Evolutionary conservation across 768 basidiomycete genomes (phyloP).

Genomic region (Phaeotremella fagi): DNA sequence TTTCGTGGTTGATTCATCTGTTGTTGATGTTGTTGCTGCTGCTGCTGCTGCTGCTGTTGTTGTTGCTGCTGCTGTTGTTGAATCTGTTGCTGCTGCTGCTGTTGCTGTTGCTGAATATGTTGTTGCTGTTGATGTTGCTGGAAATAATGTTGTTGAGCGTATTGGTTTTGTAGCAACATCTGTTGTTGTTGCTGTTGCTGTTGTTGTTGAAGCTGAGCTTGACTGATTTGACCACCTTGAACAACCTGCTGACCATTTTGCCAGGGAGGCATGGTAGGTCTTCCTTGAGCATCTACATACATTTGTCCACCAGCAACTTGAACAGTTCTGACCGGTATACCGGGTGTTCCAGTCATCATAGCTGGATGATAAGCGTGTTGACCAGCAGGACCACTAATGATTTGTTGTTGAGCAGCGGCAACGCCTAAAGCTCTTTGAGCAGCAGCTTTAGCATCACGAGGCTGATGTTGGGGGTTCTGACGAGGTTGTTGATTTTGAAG

Average conservation of each 20-base stretch:
- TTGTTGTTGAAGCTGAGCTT: constrained; percentile 53
- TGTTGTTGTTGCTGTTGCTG: constrained; percentile 14
- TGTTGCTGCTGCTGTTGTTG: constrained; percentile 1
- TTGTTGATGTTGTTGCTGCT: neutral
- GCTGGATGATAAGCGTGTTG: no score
- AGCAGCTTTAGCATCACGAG: neutral
- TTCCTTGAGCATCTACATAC: neutral
- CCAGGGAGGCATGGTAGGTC: neutral
- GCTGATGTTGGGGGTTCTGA: neutral
- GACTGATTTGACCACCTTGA: constrained; percentile 50
- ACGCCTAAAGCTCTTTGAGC: neutral
- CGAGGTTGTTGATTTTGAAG: neutral
- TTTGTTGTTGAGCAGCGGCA: neutral
- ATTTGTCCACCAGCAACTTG: neutral
- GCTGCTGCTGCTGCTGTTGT: neutral
- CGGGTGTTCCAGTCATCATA: neutral
- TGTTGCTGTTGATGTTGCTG: neutral
- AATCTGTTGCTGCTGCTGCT: neutral
- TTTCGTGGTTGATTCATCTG: neutral
- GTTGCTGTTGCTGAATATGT: neutral
- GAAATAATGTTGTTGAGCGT: constrained; percentile 3
- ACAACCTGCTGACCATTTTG: neutral
- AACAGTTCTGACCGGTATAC: neutral
- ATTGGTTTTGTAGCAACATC: constrained; percentile 4
- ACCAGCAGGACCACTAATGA: no score